phyloP scores from a whole-genome alignment of 805 yeast genomes.

The Priceomyces carsonii region DNA sequence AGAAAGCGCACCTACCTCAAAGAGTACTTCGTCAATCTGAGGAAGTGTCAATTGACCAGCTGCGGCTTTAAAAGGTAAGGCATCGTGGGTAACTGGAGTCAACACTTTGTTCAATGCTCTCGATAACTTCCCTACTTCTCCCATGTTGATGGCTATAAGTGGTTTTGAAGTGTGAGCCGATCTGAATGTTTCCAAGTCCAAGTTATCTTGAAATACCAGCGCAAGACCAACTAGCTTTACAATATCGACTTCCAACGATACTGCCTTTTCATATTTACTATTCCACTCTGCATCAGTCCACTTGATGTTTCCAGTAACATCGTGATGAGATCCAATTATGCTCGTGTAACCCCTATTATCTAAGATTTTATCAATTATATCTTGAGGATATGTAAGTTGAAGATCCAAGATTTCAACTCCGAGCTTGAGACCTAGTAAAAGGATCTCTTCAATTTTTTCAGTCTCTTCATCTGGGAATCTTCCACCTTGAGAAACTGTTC shows the following conservation, averaged over 20 bases:
- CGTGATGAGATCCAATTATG: slow-evolving; percentile 84
- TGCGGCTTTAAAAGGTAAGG: slow-evolving; percentile 70
- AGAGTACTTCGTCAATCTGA: slow-evolving; percentile 59
- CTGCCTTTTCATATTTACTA: slow-evolving; percentile 66
- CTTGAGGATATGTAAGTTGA: slow-evolving; percentile 68
- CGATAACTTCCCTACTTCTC: slow-evolving; percentile 72
- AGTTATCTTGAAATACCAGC: slow-evolving; percentile 60
- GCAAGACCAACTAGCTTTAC: slow-evolving; percentile 87
- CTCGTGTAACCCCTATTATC: slow-evolving; percentile 59
- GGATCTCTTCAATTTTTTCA: slow-evolving; percentile 49
- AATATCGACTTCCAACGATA: slow-evolving; percentile 64
- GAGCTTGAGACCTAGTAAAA: slow-evolving; percentile 63
- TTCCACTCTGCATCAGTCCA: slow-evolving; percentile 81
- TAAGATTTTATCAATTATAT: slow-evolving; percentile 51
- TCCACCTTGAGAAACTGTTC: slow-evolving; percentile 84
- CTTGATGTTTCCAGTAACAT: slow-evolving; percentile 56
- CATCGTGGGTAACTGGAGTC: slow-evolving; percentile 81
- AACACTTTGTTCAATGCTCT: slow-evolving; percentile 71
- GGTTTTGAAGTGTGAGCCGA: slow-evolving; percentile 55
- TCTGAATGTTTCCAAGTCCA: slow-evolving; percentile 70
- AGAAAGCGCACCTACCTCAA: slow-evolving; percentile 62
- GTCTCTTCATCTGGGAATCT: slow-evolving; percentile 62
- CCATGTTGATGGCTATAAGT: slow-evolving; percentile 82
- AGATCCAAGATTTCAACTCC: slow-evolving; percentile 84
- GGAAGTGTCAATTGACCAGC: slow-evolving; percentile 74